Percentiles rank a stretch among this genome's conserved stretches.
phyloP scores from a whole-genome alignment of 2,329 filamentous ascomycete species.

The Hymenoscyphus infarciens region DNA sequence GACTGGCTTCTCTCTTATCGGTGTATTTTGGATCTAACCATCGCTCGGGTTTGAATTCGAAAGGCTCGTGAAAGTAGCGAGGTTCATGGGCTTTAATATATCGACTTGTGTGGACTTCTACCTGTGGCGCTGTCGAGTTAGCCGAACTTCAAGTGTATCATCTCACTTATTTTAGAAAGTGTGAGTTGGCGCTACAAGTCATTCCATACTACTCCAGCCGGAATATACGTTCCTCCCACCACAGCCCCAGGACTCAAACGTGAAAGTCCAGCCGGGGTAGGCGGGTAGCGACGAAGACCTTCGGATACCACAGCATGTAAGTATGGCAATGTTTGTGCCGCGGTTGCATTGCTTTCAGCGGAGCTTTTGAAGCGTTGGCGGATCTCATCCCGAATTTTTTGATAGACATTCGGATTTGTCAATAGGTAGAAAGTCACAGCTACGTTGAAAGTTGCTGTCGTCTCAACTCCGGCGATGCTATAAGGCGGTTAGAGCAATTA shows the following conservation, averaged over 20 bases:
- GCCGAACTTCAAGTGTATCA: not conserved
- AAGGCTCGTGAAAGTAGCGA: constrained; percentile 31
- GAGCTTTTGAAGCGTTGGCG: not conserved
- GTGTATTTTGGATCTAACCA: not conserved
- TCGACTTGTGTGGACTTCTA: constrained; percentile 35
- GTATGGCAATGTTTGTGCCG: constrained; percentile 3
- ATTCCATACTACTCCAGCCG: constrained; percentile 8
- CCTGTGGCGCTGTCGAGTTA: constrained; percentile 20
- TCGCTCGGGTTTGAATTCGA: constrained; percentile 18
- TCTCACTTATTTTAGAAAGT: constrained; percentile 9
- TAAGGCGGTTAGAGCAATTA: constrained; percentile 7
- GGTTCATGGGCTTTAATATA: constrained; percentile 33
- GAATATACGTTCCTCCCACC: constrained; percentile 8
- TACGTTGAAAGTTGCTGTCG: constrained; percentile 32
- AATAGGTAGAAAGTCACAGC: constrained; percentile 48
- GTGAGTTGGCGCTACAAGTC: too few relatives aligned
- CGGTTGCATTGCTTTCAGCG: constrained; percentile 13
- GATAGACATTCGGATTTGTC: constrained; percentile 36
- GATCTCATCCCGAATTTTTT: constrained; percentile 4
- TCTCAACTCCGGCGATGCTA: constrained; percentile 34
- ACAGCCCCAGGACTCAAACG: constrained; percentile 8
- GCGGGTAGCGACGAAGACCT: constrained; percentile 12
- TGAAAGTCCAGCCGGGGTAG: constrained; percentile 3
- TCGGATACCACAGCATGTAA: constrained; percentile 13
- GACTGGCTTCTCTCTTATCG: constrained; percentile 28